Percentiles rank a stretch among this genome's conserved stretches.
phyloP scores from a whole-genome alignment of 805 yeast genomes.

The Spathaspora boniae region DNA sequence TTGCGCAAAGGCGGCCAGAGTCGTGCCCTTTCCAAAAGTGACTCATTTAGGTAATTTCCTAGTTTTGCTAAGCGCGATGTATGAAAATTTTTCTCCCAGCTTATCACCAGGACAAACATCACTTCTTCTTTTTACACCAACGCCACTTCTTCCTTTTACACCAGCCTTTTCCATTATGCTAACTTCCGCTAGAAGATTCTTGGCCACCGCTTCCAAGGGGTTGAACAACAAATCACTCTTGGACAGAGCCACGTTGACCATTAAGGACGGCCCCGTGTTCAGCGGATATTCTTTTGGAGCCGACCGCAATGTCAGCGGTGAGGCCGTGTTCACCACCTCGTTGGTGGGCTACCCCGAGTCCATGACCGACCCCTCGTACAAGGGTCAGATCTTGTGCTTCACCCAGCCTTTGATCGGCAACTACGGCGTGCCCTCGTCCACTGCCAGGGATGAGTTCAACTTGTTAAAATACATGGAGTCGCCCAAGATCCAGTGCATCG shows the following conservation, averaged over 20 bases:
- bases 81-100: not conserved
- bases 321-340: conserved; percentile 96
- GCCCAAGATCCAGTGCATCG: conserved; percentile 88
- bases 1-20: not conserved
- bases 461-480: conserved; percentile 88
- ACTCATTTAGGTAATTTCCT: conserved; percentile 5
- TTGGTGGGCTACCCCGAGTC: conserved; percentile 98
- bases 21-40: conserved; percentile 1
- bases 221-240: conserved; percentile 35
- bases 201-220: conserved; percentile 32
- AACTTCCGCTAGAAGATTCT: conserved; percentile 7
- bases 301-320: conserved; percentile 87
- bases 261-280: conserved; percentile 90
- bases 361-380: conserved; percentile 97
- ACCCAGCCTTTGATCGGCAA: conserved; percentile 98
- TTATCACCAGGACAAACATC: not conserved
- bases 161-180: conserved; percentile 3
- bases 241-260: conserved; percentile 85
- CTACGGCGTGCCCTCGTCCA: conserved; percentile 93
- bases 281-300: conserved; percentile 96
- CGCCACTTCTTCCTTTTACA: conserved; percentile 1
- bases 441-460: conserved; percentile 77
- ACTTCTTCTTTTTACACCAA: conserved; percentile 2
- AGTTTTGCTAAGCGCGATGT: conserved; percentile 5
- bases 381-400: conserved; percentile 94